Evolutionary conservation across 345 rosid genomes (phyloP).

Genomic region (Atalantia buxifolia): DNA sequence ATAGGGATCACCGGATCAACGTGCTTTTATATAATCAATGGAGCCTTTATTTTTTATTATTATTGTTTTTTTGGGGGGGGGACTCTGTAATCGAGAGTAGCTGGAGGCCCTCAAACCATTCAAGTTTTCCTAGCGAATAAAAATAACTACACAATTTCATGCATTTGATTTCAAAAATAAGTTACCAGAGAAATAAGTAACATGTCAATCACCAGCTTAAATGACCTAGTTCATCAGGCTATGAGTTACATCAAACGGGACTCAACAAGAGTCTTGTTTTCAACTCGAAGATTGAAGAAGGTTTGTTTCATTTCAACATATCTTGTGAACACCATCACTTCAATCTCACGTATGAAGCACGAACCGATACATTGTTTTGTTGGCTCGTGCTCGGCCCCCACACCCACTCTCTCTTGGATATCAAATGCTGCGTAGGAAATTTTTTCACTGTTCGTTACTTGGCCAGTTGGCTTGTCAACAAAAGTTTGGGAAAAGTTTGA

Average conservation of each 20-base stretch:
- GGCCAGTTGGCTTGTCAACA: slow-evolving; percentile 4
- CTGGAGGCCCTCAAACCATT: too few relatives aligned
- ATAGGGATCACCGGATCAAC: too few relatives aligned
- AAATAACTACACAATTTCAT: too few relatives aligned
- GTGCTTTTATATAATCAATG: neutral
- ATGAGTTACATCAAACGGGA: too few relatives aligned
- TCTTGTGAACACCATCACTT: neutral
- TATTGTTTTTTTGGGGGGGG: neutral
- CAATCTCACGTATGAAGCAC: too few relatives aligned
- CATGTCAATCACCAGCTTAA: too few relatives aligned
- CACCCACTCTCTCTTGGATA: neutral
- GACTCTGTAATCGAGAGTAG: too few relatives aligned
- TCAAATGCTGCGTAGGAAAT: neutral
- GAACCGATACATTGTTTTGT: neutral
- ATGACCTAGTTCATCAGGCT: too few relatives aligned
- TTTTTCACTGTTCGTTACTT: neutral
- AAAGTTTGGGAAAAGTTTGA: slow-evolving; percentile 3
- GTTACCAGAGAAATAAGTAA: too few relatives aligned
- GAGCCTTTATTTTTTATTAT: fast-evolving
- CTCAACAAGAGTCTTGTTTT: neutral
- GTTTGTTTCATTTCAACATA: neutral
- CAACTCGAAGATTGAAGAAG: neutral
- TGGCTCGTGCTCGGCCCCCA: neutral
- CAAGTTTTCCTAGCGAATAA: too few relatives aligned
- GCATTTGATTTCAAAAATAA: too few relatives aligned